These are phyloP conservation scores for Asterophora lycoperdoides DNA, from an alignment of 768 basidiomycete genomes.

Conservation along the genomic window DNA sequence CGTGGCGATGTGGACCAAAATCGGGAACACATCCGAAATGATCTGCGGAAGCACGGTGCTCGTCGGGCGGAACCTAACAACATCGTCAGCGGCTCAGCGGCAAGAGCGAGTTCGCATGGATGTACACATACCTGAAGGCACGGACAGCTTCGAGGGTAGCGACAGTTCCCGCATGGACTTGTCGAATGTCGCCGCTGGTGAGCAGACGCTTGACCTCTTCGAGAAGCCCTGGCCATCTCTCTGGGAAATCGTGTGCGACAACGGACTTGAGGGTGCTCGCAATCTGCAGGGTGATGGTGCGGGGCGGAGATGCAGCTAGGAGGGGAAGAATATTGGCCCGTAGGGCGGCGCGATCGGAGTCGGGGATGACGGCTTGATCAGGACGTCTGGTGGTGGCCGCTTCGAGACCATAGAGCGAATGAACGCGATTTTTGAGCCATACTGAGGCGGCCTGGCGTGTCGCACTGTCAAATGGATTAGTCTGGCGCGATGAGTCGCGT, in stretches of 20 bases:
- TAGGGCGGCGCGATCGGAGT: conserved; percentile 70
- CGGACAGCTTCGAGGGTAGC: conserved; percentile 74
- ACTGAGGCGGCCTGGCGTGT: conserved; percentile 84
- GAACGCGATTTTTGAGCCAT: conserved; percentile 88
- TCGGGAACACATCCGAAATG: conserved; percentile 64
- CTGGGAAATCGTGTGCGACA: conserved; percentile 74
- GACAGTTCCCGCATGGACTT: conserved; percentile 80
- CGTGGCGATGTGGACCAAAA: conserved; percentile 67
- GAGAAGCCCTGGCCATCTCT: conserved; percentile 67
- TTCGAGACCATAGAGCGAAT: conserved; percentile 57
- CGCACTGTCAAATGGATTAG: conserved; percentile 39
- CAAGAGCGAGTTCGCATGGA: neutral
- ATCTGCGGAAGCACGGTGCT: conserved; percentile 56
- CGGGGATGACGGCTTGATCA: conserved; percentile 58
- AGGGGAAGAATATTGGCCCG: conserved; percentile 64
- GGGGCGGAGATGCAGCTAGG: conserved; percentile 62
- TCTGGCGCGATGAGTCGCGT: conserved; percentile 28
- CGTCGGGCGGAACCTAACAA: conserved; percentile 63
- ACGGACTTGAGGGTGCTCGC: conserved; percentile 69
- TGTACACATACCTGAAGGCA: conserved; percentile 58
- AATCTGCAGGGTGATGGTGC: conserved; percentile 71
- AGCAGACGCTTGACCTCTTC: conserved; percentile 64
- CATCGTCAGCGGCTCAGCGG: conserved; percentile 1
- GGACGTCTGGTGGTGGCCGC: conserved; percentile 36
- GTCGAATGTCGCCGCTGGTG: conserved; percentile 55